Conservation (phyloP, 2,329 filamentous ascomycete genomes). For the Paraphoma sp. region DNA sequence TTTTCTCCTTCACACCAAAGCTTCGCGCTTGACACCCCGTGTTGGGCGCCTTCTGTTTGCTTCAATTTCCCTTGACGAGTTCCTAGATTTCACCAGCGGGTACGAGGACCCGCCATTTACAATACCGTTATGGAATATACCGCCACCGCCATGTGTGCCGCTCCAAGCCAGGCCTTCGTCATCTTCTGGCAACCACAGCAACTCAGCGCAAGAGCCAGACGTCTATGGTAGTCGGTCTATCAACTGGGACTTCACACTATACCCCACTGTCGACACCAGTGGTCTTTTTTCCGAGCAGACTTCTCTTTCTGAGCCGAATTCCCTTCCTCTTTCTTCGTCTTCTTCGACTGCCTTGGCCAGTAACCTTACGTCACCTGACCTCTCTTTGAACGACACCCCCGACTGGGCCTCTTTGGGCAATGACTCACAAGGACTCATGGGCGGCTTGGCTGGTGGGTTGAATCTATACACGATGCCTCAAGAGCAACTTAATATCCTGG, state of each 20-base stretch:
- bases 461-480: conserved; percentile 17
- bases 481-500: conserved; percentile 17
- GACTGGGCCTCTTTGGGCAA: conserved; percentile 31
- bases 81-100: conserved; percentile 46
- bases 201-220: conserved; percentile 23
- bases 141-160: conserved; percentile 27
- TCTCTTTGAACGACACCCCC: conserved; percentile 26
- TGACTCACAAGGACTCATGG: conserved; percentile 28
- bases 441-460: conserved; percentile 12
- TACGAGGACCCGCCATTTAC: conserved; percentile 39
- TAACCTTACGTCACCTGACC: conserved; percentile 20
- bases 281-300: conserved; percentile 24
- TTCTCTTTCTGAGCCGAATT: conserved; percentile 4
- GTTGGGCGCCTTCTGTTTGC: conserved; percentile 40
- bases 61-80: conserved; percentile 47
- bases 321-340: conserved; percentile 29
- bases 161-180: conserved; percentile 21
- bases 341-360: conserved; percentile 29
- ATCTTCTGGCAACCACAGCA: conserved; percentile 38
- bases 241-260: conserved; percentile 40
- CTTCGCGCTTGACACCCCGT: conserved; percentile 43
- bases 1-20: conserved; percentile 26
- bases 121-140: conserved; percentile 41
- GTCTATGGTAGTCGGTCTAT: conserved; percentile 32
- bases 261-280: conserved; percentile 28